These are phyloP conservation scores for Tagetes patula DNA, from an alignment of 129 eudicot species.

Conservation along the genomic window DNA sequence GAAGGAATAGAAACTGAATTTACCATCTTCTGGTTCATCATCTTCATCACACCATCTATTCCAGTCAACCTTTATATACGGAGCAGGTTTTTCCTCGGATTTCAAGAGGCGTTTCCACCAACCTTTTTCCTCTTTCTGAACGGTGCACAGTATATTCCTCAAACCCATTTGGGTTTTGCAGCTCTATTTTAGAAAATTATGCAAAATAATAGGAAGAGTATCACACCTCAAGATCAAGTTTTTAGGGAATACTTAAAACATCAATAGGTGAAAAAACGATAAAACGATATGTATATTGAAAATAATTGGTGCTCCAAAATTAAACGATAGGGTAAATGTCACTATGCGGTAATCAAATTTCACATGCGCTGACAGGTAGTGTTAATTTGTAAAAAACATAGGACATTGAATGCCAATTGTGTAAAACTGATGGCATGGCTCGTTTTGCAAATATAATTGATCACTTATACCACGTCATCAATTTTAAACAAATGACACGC, in stretches of 20 bases:
- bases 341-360: not conserved
- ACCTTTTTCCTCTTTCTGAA: conserved; percentile 71
- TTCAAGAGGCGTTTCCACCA: conserved; percentile 88
- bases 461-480: not conserved
- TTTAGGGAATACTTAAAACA: not conserved
- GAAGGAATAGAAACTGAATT: conserved; percentile 33
- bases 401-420: not conserved
- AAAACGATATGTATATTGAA: not conserved
- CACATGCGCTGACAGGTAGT: not conserved
- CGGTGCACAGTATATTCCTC: conserved; percentile 72
- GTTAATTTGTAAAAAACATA: not conserved
- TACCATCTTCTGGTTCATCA: conserved; percentile 62
- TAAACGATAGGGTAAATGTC: not conserved
- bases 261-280: not conserved
- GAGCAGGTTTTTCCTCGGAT: conserved; percentile 79
- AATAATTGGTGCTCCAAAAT: not conserved
- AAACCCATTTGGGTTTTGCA: conserved; percentile 75
- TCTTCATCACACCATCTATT: conserved; percentile 94
- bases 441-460: not conserved
- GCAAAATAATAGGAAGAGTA: not conserved
- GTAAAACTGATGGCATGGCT: not conserved
- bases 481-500: not conserved
- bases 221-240: conserved; percentile 5
- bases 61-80: conserved; percentile 91
- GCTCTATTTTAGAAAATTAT: conserved; percentile 38